Conservation (phyloP, 2,329 filamentous ascomycete species). For the Fusarium tupiense region DNA sequence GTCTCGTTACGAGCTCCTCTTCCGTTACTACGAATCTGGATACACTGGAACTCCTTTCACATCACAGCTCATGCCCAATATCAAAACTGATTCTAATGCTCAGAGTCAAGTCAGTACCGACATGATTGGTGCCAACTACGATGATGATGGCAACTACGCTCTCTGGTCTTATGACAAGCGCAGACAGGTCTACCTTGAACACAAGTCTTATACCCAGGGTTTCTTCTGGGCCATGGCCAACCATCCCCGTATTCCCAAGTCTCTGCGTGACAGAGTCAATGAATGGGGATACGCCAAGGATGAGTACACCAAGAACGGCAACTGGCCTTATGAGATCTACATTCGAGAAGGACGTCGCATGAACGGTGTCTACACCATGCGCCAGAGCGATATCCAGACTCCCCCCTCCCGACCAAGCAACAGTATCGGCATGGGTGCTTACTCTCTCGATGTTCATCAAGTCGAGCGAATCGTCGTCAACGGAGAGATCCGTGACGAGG, state of each 20-base stretch:
- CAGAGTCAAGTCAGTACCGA: slow-evolving; percentile 31
- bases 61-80: slow-evolving; percentile 31
- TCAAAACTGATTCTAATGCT: slow-evolving; percentile 33
- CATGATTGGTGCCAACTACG: slow-evolving; percentile 27
- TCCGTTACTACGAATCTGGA: slow-evolving; percentile 31
- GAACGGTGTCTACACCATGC: slow-evolving; percentile 28
- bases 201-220: slow-evolving; percentile 30
- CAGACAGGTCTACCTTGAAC: background rate
- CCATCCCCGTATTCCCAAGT: slow-evolving; percentile 18
- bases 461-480: slow-evolving; percentile 22
- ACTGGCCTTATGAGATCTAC: slow-evolving; percentile 34
- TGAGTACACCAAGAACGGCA: slow-evolving; percentile 21
- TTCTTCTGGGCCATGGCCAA: slow-evolving; percentile 32
- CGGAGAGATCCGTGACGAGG: slow-evolving; percentile 23
- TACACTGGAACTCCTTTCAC: slow-evolving; percentile 28
- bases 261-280: background rate
- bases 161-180: slow-evolving; percentile 27
- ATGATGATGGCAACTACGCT: slow-evolving; percentile 22
- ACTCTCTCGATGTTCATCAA: slow-evolving; percentile 31
- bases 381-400: slow-evolving; percentile 23
- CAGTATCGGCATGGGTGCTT: slow-evolving; percentile 19
- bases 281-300: slow-evolving; percentile 32
- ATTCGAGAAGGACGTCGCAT: slow-evolving; percentile 31
- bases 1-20: slow-evolving; percentile 26
- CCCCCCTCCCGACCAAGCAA: slow-evolving; percentile 1